Evolutionary conservation across 768 basidiomycete species (phyloP).

Genomic region (Lyophyllum semitale): DNA sequence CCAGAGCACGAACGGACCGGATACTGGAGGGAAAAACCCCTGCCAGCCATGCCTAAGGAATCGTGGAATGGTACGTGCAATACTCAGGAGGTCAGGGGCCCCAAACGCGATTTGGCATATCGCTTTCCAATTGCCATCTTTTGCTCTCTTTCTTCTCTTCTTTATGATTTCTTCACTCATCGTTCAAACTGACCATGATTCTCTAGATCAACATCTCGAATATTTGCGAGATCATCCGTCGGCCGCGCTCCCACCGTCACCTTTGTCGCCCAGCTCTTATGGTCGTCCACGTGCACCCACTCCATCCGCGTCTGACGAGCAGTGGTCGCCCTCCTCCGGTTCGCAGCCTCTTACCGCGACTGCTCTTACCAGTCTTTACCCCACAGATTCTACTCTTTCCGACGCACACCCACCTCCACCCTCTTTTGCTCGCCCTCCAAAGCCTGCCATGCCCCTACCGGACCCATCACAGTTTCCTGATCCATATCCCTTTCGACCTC

Average conservation of each 20-base stretch:
- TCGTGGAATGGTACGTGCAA: slow-evolving; percentile 3
- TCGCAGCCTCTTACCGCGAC: slow-evolving; percentile 7
- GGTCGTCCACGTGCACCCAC: slow-evolving; percentile 42
- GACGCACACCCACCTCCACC: slow-evolving; percentile 27
- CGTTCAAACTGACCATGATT: slow-evolving; percentile 13
- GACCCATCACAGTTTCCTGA: slow-evolving; percentile 74
- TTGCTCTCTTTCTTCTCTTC: slow-evolving; percentile 7
- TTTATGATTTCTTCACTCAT: slow-evolving; percentile 20
- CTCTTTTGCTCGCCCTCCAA: slow-evolving; percentile 44
- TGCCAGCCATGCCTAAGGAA: slow-evolving; percentile 33
- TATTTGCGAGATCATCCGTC: slow-evolving; percentile 32
- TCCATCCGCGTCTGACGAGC: slow-evolving; percentile 28
- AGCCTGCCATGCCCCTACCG: slow-evolving; percentile 44
- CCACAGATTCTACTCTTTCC: slow-evolving; percentile 9
- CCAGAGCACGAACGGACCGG: slow-evolving; percentile 17
- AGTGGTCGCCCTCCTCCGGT: slow-evolving; percentile 22
- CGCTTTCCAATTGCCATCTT: slow-evolving; percentile 2
- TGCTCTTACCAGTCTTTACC: background rate
- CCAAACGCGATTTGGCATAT: slow-evolving; percentile 2
- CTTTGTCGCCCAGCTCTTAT: slow-evolving; percentile 30
- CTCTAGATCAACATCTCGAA: slow-evolving; percentile 24
- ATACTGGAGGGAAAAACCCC: slow-evolving; percentile 35
- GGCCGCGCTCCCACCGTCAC: slow-evolving; percentile 31
- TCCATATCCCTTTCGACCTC: slow-evolving; percentile 64
- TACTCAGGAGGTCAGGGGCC: slow-evolving; percentile 9